A percentile compares a stretch with the other conserved stretches of the same genome.
These are phyloP conservation scores for Mikania micrantha DNA, from an alignment of 129 eudicot species.

Conservation along the genomic window DNA sequence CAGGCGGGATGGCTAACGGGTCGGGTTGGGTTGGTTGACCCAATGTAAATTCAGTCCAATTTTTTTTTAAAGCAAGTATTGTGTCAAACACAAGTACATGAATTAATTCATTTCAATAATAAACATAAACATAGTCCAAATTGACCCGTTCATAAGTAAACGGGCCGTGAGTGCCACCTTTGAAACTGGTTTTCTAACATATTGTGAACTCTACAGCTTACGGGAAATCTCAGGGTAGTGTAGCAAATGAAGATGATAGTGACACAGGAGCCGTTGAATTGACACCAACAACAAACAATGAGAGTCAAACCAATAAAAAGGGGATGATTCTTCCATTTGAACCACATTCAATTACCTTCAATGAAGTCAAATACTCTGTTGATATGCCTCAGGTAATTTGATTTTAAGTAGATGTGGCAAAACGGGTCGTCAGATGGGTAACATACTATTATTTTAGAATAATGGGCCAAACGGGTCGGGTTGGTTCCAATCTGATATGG, in stretches of 20 bases:
- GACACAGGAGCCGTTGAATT: slow-evolving; percentile 25
- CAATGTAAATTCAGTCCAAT: background rate
- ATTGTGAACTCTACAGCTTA: slow-evolving; percentile 40
- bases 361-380: slow-evolving; percentile 70
- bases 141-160: background rate
- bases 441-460: background rate
- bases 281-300: slow-evolving; percentile 14
- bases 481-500: background rate
- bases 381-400: slow-evolving; percentile 82
- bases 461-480: background rate
- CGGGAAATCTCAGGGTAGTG: slow-evolving; percentile 44
- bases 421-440: background rate
- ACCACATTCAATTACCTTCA: slow-evolving; percentile 74
- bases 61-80: background rate
- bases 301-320: slow-evolving; percentile 20
- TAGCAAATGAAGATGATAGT: slow-evolving; percentile 14
- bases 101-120: background rate
- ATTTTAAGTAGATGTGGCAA: background rate
- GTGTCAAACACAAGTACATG: background rate
- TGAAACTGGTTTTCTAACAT: slow-evolving; percentile 8
- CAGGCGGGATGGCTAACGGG: background rate
- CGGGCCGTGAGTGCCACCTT: background rate
- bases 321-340: slow-evolving; percentile 90
- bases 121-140: background rate
- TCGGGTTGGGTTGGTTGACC: background rate